Conservation (phyloP, 805 yeast species). For the Candida jianshihensis region DNA sequence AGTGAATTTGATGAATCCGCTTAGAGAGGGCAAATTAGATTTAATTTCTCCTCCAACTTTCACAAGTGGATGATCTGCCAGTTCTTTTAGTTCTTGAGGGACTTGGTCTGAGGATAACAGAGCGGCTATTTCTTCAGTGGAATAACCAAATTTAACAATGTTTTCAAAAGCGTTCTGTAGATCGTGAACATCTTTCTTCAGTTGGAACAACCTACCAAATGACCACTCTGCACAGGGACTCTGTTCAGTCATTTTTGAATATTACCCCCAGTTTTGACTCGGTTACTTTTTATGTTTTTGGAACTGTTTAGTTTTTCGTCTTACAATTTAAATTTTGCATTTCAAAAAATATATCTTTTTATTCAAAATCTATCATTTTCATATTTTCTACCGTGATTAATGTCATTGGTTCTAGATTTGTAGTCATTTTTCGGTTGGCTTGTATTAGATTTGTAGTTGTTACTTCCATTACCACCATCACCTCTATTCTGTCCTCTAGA, state of each 20-base stretch:
- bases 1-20: not conserved
- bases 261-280: too few relatives aligned
- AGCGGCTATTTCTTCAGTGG: not conserved
- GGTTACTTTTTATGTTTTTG: too few relatives aligned
- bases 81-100: not conserved
- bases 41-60: not conserved
- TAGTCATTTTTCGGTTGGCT: too few relatives aligned
- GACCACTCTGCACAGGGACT: not conserved
- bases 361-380: not conserved
- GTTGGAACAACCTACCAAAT: not conserved
- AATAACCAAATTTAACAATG: not conserved
- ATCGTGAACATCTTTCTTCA: constrained; percentile 4
- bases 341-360: too few relatives aligned
- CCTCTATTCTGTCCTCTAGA: not conserved
- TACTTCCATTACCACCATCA: not conserved
- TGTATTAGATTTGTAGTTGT: too few relatives aligned
- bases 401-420: too few relatives aligned
- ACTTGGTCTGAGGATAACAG: not conserved
- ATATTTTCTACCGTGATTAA: not conserved
- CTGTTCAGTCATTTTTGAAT: not conserved
- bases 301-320: too few relatives aligned
- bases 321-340: too few relatives aligned
- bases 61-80: not conserved
- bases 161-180: constrained; percentile 3
- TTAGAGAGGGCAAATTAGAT: not conserved